Conservation (phyloP, 192 early-diverging fungal species). For the Coemansia sp. region DNA sequence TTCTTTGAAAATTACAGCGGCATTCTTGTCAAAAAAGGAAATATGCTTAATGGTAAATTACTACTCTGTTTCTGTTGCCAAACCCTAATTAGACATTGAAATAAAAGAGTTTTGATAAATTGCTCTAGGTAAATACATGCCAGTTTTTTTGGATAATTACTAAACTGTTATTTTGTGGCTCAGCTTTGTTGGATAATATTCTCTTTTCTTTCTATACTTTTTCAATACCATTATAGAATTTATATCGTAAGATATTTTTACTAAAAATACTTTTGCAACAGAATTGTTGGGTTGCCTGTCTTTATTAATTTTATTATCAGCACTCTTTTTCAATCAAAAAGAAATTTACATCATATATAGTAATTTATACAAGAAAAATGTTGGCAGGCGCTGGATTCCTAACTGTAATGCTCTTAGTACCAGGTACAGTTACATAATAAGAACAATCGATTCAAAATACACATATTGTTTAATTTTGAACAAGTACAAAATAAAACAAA, state of each 20-base stretch:
- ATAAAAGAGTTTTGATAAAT: not conserved
- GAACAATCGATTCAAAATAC: not conserved
- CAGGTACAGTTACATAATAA: constrained; percentile 32
- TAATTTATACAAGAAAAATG: constrained; percentile 22
- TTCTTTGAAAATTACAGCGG: not conserved
- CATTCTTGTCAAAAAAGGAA: not conserved
- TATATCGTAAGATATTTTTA: not conserved
- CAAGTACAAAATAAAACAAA: not conserved
- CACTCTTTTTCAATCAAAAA: not conserved
- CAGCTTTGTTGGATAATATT: not conserved
- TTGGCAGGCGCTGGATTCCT: constrained; percentile 48
- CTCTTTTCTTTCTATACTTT: not conserved
- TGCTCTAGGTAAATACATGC: not conserved
- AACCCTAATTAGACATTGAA: too few relatives aligned
- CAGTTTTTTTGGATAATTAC: not conserved
- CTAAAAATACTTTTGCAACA: not conserved
- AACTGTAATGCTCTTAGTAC: constrained; percentile 46
- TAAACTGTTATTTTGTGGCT: not conserved
- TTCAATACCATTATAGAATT: not conserved
- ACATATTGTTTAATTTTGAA: not conserved
- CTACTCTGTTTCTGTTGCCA: not conserved
- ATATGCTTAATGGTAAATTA: not conserved
- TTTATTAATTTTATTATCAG: not conserved
- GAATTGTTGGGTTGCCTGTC: too few relatives aligned
- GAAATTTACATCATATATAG: not conserved